Percentiles rank a stretch among this genome's conserved stretches.
phyloP scores from a whole-genome alignment of 1,284 basidiomycete species.

The Trametes sp. region DNA sequence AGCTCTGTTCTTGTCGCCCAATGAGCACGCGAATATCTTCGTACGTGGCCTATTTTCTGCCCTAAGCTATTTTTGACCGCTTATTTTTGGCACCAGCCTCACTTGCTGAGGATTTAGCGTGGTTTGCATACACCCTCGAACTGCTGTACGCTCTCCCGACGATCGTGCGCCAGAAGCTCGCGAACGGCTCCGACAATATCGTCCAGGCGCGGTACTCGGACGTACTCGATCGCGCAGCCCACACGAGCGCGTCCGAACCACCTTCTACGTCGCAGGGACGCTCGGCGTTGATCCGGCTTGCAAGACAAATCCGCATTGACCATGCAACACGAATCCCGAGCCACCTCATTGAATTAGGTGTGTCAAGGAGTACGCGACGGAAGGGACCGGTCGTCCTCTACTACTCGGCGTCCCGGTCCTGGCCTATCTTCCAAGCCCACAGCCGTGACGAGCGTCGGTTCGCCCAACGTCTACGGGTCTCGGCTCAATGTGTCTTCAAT shows the following conservation, averaged over 20 bases:
- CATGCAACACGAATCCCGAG: not conserved
- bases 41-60: constrained; percentile 17
- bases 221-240: not conserved
- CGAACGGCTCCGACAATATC: constrained; percentile 5
- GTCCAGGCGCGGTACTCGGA: not conserved
- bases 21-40: constrained; percentile 17
- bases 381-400: not conserved
- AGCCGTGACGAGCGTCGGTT: no score
- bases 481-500: not conserved
- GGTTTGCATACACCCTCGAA: not conserved
- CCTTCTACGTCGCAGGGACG: not conserved
- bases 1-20: constrained; percentile 11
- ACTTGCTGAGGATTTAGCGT: constrained; percentile 15
- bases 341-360: not conserved
- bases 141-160: not conserved
- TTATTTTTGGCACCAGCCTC: constrained; percentile 16
- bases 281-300: not conserved
- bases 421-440: not conserved
- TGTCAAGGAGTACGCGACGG: not conserved
- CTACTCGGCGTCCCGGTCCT: no score
- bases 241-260: not conserved
- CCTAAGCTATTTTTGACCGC: constrained; percentile 12
- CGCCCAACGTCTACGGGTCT: no score
- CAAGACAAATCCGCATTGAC: not conserved
- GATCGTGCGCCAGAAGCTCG: constrained; percentile 9